phyloP scores from a whole-genome alignment of 1,139 yeast species.

The Entelexis sorbosivorans region DNA sequence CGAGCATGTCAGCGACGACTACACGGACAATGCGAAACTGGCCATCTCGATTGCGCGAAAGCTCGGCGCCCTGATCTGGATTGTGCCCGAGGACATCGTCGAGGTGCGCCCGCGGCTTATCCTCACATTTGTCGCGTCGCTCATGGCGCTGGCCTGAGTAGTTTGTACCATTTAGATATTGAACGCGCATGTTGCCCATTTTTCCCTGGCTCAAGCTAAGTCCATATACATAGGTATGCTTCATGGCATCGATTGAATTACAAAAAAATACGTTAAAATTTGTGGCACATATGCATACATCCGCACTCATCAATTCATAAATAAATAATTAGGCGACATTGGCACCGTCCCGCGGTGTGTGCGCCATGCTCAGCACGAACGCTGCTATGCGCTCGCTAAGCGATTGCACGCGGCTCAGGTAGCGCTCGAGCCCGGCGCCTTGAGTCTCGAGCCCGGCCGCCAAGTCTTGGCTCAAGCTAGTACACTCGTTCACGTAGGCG shows the following conservation, averaged over 20 bases:
- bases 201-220: background rate
- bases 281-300: too few species aligned
- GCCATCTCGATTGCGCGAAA: conserved; percentile 98
- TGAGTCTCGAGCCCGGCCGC: background rate
- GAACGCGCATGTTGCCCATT: background rate
- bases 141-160: conserved; percentile 46
- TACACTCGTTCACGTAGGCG: background rate
- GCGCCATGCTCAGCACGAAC: background rate
- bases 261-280: too few species aligned
- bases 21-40: conserved; percentile 85
- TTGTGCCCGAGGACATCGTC: conserved; percentile 97
- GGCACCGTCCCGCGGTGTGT: background rate
- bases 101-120: conserved; percentile 92
- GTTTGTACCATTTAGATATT: background rate
- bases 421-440: background rate
- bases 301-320: too few species aligned
- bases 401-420: background rate
- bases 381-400: background rate
- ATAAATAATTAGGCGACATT: too few species aligned
- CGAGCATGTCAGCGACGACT: conserved; percentile 79
- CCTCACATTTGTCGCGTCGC: conserved; percentile 86
- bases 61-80: conserved; percentile 94
- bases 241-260: background rate
- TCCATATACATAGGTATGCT: background rate
- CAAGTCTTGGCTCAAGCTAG: background rate